Percentiles rank a stretch among this genome's conserved stretches.
Conservation (phyloP, 2,329 filamentous ascomycete genomes). For the Phaeosphaeria sp. region DNA sequence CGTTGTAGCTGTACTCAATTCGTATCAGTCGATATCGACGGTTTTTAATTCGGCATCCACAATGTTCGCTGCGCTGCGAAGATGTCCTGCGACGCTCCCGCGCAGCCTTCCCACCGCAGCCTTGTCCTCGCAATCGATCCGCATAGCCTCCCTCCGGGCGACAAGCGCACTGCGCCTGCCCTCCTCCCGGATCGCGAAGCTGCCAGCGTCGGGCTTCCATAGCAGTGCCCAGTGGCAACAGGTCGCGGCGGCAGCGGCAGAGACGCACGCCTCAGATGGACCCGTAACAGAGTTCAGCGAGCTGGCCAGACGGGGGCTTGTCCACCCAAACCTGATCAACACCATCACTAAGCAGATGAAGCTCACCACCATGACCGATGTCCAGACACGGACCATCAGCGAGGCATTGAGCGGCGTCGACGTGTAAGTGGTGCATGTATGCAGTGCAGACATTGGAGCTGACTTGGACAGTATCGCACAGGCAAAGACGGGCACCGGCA, state of each 20-base stretch:
- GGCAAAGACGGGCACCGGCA: constrained; percentile 96
- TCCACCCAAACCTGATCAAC: constrained; percentile 70
- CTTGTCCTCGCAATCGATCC: constrained; percentile 34
- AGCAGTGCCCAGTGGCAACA: constrained; percentile 49
- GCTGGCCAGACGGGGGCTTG: constrained; percentile 53
- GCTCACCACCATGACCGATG: constrained; percentile 88
- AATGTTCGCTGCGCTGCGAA: constrained; percentile 54
- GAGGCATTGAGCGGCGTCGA: constrained; percentile 81
- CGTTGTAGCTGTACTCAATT: neutral
- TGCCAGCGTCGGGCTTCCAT: constrained; percentile 46
- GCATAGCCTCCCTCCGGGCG: constrained; percentile 26
- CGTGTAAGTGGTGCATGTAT: constrained; percentile 64
- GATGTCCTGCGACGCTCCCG: constrained; percentile 49
- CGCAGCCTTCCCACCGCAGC: constrained; percentile 35
- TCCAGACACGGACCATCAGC: constrained; percentile 84
- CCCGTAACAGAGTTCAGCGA: constrained; percentile 54
- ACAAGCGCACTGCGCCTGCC: constrained; percentile 27
- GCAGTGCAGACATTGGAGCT: constrained; percentile 12
- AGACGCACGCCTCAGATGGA: constrained; percentile 25
- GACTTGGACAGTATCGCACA: constrained; percentile 69
- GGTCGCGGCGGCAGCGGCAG: constrained; percentile 31
- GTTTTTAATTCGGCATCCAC: constrained; percentile 16
- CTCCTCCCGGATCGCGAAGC: constrained; percentile 24
- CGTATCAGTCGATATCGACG: neutral
- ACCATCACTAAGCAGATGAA: constrained; percentile 76